Percentiles rank a stretch among this genome's conserved stretches.
Evolutionary conservation across 768 basidiomycete species (phyloP).

Genomic region (Tylopilus felleus): DNA sequence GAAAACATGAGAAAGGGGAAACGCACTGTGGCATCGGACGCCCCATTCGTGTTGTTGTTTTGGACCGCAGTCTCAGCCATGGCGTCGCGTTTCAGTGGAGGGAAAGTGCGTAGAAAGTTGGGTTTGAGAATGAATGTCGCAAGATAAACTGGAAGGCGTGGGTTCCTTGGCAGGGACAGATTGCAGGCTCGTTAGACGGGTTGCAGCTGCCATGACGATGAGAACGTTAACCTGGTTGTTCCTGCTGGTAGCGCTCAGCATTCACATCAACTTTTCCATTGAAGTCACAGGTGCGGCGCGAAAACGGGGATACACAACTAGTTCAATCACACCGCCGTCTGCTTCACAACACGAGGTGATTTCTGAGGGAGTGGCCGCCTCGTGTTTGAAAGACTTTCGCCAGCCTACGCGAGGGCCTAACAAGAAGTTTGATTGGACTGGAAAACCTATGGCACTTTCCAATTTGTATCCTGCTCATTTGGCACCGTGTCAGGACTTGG

Average conservation of each 20-base stretch:
- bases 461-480: too few relatives aligned
- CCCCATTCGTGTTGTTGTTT: background rate
- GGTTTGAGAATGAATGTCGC: background rate
- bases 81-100: background rate
- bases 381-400: background rate
- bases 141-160: slow-evolving; percentile 8
- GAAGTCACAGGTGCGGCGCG: too few relatives aligned
- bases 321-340: background rate
- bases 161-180: slow-evolving; percentile 4
- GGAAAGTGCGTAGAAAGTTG: background rate
- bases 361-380: background rate
- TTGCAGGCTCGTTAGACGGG: background rate
- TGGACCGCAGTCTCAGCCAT: slow-evolving; percentile 7
- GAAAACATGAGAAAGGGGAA: background rate
- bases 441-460: too few relatives aligned
- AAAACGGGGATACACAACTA: background rate
- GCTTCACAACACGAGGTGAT: background rate
- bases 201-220: background rate
- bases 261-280: too few relatives aligned
- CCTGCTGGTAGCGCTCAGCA: background rate
- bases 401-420: background rate
- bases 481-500: too few relatives aligned
- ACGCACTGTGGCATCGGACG: slow-evolving; percentile 3
- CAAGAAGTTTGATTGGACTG: too few relatives aligned
- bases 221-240: background rate